Conservation (phyloP, 768 basidiomycete genomes). For the Boletus rex-veris region DNA sequence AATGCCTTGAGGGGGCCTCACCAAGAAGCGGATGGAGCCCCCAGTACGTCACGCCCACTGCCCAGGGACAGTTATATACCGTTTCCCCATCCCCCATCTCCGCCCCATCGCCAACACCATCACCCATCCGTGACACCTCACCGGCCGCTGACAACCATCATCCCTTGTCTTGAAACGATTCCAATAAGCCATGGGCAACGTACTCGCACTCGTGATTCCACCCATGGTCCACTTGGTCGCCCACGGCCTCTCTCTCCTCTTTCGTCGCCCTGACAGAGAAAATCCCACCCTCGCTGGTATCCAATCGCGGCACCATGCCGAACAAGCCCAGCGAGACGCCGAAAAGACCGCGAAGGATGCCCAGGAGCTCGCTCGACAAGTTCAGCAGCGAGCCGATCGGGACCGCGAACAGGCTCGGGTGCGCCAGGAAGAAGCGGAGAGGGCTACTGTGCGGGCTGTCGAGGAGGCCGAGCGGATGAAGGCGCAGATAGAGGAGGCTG, state of each 20-base stretch:
- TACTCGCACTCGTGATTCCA: not conserved
- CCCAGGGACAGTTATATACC: not conserved
- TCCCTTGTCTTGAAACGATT: too few relatives aligned
- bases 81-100: not conserved
- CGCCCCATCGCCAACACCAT: too few relatives aligned
- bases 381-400: not conserved
- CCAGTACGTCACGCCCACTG: too few relatives aligned
- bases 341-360: constrained; percentile 6
- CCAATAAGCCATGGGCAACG: constrained; percentile 1
- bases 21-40: not conserved
- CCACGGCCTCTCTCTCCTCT: not conserved
- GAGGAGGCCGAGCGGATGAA: constrained; percentile 7
- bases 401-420: constrained; percentile 3
- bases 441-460: constrained; percentile 3
- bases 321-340: constrained; percentile 1
- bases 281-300: constrained; percentile 14
- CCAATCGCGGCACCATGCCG: constrained; percentile 1
- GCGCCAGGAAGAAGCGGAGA: constrained; percentile 7
- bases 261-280: constrained; percentile 1
- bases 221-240: not conserved
- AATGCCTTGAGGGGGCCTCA: too few relatives aligned
- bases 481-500: constrained; percentile 1
- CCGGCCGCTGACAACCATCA: too few relatives aligned
- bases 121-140: too few relatives aligned
- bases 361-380: not conserved